Evolutionary conservation across 2,329 filamentous ascomycete species (phyloP).

Genomic region (Pyricularia sp.): DNA sequence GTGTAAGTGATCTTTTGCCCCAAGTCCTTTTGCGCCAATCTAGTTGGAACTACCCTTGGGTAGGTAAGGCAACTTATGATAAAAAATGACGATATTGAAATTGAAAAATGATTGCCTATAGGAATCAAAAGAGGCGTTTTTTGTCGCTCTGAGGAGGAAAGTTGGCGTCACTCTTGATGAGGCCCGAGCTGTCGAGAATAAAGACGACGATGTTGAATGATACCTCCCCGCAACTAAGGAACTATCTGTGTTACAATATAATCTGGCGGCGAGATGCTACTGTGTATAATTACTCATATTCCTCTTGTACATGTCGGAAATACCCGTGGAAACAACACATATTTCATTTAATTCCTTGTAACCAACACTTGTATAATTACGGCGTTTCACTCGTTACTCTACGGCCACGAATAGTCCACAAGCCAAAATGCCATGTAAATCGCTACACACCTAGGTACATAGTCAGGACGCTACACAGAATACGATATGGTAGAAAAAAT

Average conservation of each 20-base stretch:
- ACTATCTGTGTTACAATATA: background rate
- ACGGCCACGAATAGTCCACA: background rate
- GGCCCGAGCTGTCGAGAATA: slow-evolving; percentile 7
- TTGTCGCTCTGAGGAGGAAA: slow-evolving; percentile 69
- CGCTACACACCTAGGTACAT: background rate
- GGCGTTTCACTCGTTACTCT: background rate
- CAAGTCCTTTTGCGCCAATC: too few species aligned
- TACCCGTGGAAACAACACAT: background rate
- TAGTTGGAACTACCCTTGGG: too few species aligned
- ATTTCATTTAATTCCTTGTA: background rate
- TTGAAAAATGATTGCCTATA: slow-evolving; percentile 21
- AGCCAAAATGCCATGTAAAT: background rate
- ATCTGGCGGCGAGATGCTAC: background rate
- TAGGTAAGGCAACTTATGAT: background rate
- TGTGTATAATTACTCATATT: background rate
- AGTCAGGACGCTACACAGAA: background rate
- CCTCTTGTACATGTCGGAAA: background rate
- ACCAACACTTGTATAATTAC: background rate
- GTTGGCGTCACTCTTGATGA: slow-evolving; percentile 20
- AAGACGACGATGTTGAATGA: background rate
- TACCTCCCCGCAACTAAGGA: background rate
- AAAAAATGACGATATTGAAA: background rate
- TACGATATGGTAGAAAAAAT: background rate
- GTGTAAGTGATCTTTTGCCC: slow-evolving; percentile 42
- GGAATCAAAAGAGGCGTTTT: slow-evolving; percentile 81